Evolutionary conservation across 805 yeast genomes (phyloP).

Genomic region (Kodamaea laetipori): DNA sequence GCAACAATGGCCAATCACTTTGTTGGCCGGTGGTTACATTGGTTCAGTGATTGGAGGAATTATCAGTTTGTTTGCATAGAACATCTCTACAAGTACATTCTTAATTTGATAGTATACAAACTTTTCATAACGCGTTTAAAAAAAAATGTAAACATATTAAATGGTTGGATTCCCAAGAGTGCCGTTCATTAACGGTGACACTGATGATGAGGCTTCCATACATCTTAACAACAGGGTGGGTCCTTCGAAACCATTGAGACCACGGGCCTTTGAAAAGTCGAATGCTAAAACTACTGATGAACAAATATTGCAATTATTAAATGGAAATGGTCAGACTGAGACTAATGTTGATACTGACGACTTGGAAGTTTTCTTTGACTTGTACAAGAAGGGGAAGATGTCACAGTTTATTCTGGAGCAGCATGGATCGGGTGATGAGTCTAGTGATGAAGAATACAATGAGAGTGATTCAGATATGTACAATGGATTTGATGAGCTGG

Average conservation of each 20-base stretch:
- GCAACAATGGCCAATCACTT: slow-evolving; percentile 95
- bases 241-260: slow-evolving; percentile 37
- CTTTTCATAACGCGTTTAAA: slow-evolving; percentile 1
- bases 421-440: slow-evolving; percentile 1
- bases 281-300: slow-evolving; percentile 20
- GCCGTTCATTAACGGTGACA: slow-evolving; percentile 41
- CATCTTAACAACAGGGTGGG: slow-evolving; percentile 41
- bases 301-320: slow-evolving; percentile 19
- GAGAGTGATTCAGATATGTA: slow-evolving; percentile 11
- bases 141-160: neutral
- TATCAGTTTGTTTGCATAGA: slow-evolving; percentile 7
- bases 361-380: slow-evolving; percentile 14
- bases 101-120: slow-evolving; percentile 7
- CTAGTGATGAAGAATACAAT: slow-evolving; percentile 4
- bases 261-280: neutral
- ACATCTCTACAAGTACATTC: slow-evolving; percentile 3
- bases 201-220: slow-evolving; percentile 46
- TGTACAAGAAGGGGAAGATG: slow-evolving; percentile 14
- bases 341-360: slow-evolving; percentile 6
- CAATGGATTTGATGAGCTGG: slow-evolving; percentile 16
- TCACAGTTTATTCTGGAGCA: slow-evolving; percentile 8
- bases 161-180: slow-evolving; percentile 34
- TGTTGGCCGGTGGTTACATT: slow-evolving; percentile 71
- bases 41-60: slow-evolving; percentile 70
- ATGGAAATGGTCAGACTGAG: slow-evolving; percentile 2